Evolutionary conservation across 2,329 filamentous ascomycete genomes (phyloP), one percentile per base, ranked within the genome.

Genomic region (Emmonsia crescens): DNA sequence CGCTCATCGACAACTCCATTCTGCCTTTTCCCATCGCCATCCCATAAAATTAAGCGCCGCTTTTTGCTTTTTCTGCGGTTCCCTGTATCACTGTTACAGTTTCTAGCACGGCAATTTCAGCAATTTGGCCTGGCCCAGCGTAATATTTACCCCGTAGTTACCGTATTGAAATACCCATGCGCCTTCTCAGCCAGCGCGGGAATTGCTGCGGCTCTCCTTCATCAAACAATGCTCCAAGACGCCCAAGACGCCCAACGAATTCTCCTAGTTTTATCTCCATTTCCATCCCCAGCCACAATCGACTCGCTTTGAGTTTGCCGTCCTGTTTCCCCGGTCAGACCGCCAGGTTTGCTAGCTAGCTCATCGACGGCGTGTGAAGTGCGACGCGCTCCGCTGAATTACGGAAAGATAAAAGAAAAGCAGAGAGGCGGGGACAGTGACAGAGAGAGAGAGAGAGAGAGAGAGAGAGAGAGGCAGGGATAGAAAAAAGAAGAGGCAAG

Each of bases 51-150:
- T 54, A 49, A 46, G 52, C 54, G 54, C 31, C 42, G 60, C 29
- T 42, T 52, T 61, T 58, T 59, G 46, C 44, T 54, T 59, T 61
- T 61, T 61, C 40, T 55, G 40, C 51, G 49, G 40, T 56, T 60
- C 24, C 59, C 19, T 16, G 52, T 56, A 56, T 56, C 33, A 6
- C 12, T 5, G 33, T 40, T 56, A 56, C 52, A 38, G 21, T 6
- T n/a, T 27, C 33, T 10, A 27, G 12, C 52, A 21, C 33, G 16
- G 33, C 33, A 10, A 16, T 40, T 21, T n/a, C 33, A 27, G 33
- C 33, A 10, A 16, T 40, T 21, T n/a, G 31, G 33, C 2, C 10
- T 56, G 33, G 21, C 9, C 52, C 5, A 6, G 33, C 31, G 46
- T 49, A 49, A 49, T 6, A 29, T 49, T 49, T 49, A 49, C 46